Conservation (phyloP, 371 early-diverging fungal genomes). For the Dinochytrium kinnereticum region DNA sequence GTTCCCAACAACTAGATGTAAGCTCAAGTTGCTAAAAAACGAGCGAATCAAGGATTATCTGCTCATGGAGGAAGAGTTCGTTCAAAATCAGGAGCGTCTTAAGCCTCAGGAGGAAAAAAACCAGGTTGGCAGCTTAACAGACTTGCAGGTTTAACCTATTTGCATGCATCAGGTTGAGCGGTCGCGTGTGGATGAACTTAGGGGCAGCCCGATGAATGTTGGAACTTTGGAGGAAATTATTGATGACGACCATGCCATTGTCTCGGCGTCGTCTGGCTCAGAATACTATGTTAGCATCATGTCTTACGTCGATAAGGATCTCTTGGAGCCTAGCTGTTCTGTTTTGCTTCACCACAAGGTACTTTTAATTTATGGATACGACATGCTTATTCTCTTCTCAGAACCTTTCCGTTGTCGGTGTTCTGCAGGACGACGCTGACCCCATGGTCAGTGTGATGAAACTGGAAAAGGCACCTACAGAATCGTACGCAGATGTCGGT, state of each 20-base stretch:
- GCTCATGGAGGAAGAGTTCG: slow-evolving; percentile 97
- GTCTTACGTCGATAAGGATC: slow-evolving; percentile 99
- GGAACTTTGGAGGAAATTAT: slow-evolving; percentile 99
- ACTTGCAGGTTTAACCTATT: not conserved
- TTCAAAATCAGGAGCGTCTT: slow-evolving; percentile 94
- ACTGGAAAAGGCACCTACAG: slow-evolving; percentile 99
- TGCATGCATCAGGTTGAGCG: slow-evolving; percentile 77
- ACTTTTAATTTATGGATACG: not conserved
- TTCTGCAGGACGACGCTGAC: slow-evolving; percentile 93
- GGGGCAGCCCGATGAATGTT: slow-evolving; percentile 99
- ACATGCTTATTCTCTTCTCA: slow-evolving; percentile 16
- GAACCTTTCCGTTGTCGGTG: slow-evolving; percentile 94
- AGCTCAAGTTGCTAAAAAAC: slow-evolving; percentile 93
- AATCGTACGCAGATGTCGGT: slow-evolving; percentile 99
- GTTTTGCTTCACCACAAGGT: slow-evolving; percentile 98
- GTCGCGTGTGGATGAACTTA: slow-evolving; percentile 94
- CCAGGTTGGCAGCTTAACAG: slow-evolving; percentile 48
- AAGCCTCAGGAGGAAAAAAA: slow-evolving; percentile 96
- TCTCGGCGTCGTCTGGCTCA: slow-evolving; percentile 94
- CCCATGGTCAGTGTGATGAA: slow-evolving; percentile 99
- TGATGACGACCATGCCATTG: slow-evolving; percentile 99
- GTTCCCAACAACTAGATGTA: slow-evolving; percentile 95
- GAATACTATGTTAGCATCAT: slow-evolving; percentile 99
- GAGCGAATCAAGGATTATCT: slow-evolving; percentile 98
- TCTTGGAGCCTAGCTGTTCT: slow-evolving; percentile 98